Base-by-base conservation (phyloP, 192 early-diverging fungal genomes). In the Tieghemiomyces parasiticus region DNA sequence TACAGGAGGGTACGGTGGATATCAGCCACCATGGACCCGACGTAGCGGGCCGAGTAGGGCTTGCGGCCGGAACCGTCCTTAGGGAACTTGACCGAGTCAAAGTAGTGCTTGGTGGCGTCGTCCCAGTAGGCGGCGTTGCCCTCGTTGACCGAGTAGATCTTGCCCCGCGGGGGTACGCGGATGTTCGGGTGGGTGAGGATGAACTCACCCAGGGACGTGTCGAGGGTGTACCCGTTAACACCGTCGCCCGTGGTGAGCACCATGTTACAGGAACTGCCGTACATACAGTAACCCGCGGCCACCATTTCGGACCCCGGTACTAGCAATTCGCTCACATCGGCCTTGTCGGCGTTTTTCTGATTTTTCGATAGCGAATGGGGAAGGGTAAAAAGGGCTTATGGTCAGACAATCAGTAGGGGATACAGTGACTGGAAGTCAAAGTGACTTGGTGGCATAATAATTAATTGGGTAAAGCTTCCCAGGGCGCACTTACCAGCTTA, bases 91-190 rank as follows among this genome's bases (percentile, higher is more conserved):
- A 98, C 65, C 6, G 81, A 72, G 64, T 92, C 78, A 61, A 98
- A 81, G 75, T 98, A 98, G 42, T 84, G 84, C 55, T 81, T 85
- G 66, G 87, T 85, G 31, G 91, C 81, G 33, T 75, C 73, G 76
- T 94, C 83, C 78, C 89, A 98, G 67, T 89, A 89, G 65, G 88
- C 77, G 58, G 88, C 83, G 73, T 98, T 92, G 47, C 95, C 95
- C 68, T 98, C 95, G 67, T 98, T 98, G 65, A 95, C 81, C 35
- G 95, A 95, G 77, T 95, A 98, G 67, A 98, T 98, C 78, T 98
- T 98, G 61, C 85, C 88, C 16, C 85, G 78, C 6, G 71, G 26
- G 38, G 86, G 88, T 30, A 88, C 78, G 64, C 63, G 66, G 52
- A 91, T 87, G 75, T 92, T 73, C 19, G 86, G 91, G 67, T 98